Conservation (phyloP, 2,329 filamentous ascomycete genomes). For the Calonectria montana region DNA sequence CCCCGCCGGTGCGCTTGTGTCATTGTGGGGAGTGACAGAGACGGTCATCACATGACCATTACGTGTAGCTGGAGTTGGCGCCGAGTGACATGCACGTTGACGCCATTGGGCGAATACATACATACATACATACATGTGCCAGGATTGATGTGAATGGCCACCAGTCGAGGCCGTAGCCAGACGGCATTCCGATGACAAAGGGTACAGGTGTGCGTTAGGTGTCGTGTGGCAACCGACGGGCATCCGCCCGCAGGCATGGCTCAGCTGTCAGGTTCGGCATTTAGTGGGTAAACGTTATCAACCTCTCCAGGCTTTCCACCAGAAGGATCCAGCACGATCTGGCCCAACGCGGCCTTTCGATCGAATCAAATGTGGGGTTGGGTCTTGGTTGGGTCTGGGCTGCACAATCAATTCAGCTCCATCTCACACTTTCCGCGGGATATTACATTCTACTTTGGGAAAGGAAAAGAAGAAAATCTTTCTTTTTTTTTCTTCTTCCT, state of each 20-base stretch:
- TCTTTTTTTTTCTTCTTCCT: too few species aligned
- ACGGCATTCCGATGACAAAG: not conserved
- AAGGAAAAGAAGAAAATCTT: not conserved
- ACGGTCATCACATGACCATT: not conserved
- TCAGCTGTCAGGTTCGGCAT: not conserved
- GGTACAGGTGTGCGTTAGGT: not conserved
- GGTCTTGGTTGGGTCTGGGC: too few species aligned
- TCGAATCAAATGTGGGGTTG: not conserved
- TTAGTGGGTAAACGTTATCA: not conserved
- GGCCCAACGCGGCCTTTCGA: constrained; percentile 2
- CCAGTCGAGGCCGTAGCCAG: not conserved
- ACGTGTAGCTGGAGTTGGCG: not conserved
- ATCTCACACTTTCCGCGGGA: not conserved
- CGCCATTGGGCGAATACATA: too few species aligned
- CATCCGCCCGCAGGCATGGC: not conserved
- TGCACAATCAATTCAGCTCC: not conserved
- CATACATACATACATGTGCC: not conserved
- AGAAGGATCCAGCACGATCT: not conserved
- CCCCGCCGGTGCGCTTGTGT: constrained; percentile 28
- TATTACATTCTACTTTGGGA: not conserved
- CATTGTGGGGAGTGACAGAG: constrained; percentile 20
- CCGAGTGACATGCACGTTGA: not conserved
- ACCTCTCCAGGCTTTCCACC: not conserved
- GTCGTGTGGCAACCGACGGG: not conserved
- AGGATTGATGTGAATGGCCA: not conserved